phyloP scores from a whole-genome alignment of 306 rosid genomes.

The Betula pendula region DNA sequence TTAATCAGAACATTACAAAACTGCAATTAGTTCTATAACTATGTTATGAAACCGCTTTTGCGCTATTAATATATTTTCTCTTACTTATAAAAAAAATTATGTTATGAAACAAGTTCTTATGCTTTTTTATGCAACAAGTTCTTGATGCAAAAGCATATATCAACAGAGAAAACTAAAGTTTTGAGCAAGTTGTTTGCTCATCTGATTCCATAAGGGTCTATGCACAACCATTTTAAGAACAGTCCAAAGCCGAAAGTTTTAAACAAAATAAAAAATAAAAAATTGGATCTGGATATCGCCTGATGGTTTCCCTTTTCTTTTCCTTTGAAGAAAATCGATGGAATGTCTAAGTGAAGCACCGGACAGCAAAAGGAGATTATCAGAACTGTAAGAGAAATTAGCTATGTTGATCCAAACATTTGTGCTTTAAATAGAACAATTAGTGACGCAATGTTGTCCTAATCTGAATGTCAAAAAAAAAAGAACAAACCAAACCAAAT shows the following conservation, averaged over 20 bases:
- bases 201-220: background rate
- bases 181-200: conserved; percentile 1
- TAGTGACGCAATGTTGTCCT: background rate
- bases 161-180: background rate
- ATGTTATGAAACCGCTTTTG: too few relatives aligned
- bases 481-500: background rate
- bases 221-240: background rate
- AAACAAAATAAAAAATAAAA: background rate
- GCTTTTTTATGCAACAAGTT: background rate
- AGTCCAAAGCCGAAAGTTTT: background rate
- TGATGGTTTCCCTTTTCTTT: background rate
- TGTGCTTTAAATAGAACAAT: background rate
- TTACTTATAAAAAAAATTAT: too few relatives aligned
- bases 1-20: background rate
- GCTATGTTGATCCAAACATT: background rate
- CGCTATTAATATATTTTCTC: too few relatives aligned
- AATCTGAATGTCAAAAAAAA: background rate
- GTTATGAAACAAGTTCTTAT: too few relatives aligned
- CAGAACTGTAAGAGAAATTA: background rate
- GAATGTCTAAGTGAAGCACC: background rate
- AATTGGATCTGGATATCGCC: background rate
- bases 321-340: background rate
- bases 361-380: background rate
- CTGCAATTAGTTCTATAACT: background rate
- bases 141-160: background rate